Percentiles rank a stretch among this genome's conserved stretches.
Conservation (phyloP, 1,284 basidiomycete genomes). For the Coniophora puteana region DNA sequence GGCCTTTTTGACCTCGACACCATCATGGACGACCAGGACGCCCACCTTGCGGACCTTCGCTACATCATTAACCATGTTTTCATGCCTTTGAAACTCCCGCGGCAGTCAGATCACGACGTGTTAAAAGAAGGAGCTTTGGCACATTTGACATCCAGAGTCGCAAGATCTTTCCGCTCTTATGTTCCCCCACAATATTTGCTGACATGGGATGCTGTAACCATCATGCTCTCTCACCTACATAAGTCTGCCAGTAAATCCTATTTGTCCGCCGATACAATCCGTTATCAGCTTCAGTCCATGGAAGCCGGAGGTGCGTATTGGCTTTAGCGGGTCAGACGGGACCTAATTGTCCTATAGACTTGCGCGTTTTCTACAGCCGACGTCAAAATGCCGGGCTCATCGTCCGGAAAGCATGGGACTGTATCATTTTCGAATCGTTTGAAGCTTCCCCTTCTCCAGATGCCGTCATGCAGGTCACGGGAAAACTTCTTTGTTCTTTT, state of each 20-base stretch:
- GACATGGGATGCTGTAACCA: constrained; percentile 14
- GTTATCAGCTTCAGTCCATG: constrained; percentile 12
- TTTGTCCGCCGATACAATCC: constrained; percentile 4
- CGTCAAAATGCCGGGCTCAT: constrained; percentile 43
- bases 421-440: constrained; percentile 37
- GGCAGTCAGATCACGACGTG: constrained; percentile 24
- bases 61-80: constrained; percentile 38
- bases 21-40: too few species aligned
- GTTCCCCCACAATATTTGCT: constrained; percentile 15
- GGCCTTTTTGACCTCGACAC: too few species aligned
- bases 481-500: constrained; percentile 32
- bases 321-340: background rate
- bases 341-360: constrained; percentile 19
- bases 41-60: too few species aligned
- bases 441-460: constrained; percentile 32
- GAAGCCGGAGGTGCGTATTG: constrained; percentile 15
- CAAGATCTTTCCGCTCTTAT: background rate
- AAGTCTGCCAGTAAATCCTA: constrained; percentile 1
- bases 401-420: constrained; percentile 23
- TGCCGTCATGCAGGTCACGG: constrained; percentile 30
- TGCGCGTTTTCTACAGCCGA: constrained; percentile 32
- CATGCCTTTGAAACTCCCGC: constrained; percentile 36
- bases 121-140: constrained; percentile 17
- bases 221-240: constrained; percentile 15
- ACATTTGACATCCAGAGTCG: constrained; percentile 8